Percentiles rank a stretch among this genome's conserved stretches.
These are phyloP conservation scores for Boletellus ananiceps DNA, from an alignment of 768 basidiomycete species.

Conservation along the genomic window DNA sequence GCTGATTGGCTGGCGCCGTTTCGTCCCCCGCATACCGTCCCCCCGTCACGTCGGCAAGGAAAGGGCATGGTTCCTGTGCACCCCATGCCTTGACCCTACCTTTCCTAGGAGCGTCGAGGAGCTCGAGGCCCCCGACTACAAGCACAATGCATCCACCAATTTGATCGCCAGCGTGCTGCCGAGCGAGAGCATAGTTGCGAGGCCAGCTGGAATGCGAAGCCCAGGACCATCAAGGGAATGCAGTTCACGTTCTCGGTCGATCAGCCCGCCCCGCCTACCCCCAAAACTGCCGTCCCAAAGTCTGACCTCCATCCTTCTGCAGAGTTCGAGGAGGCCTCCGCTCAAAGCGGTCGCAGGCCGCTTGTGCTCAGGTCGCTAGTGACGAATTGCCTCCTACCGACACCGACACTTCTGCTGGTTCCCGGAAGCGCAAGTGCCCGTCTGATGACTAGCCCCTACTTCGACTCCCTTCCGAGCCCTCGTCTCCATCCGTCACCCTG, in stretches of 20 bases:
- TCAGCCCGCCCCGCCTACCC: too few species aligned
- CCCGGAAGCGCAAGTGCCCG: conserved; percentile 27
- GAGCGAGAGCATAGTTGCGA: conserved; percentile 81
- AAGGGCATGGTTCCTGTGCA: too few species aligned
- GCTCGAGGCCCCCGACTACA: conserved; percentile 79
- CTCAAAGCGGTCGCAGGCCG: conserved; percentile 38
- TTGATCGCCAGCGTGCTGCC: conserved; percentile 75
- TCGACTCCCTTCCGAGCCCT: conserved; percentile 67
- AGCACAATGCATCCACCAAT: conserved; percentile 72
- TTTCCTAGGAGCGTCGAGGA: conserved; percentile 72
- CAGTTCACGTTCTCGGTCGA: conserved; percentile 88
- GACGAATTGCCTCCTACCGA: conserved; percentile 16
- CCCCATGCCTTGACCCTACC: conserved; percentile 15
- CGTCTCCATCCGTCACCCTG: too few species aligned
- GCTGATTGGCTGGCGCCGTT: too few species aligned
- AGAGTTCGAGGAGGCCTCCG: conserved; percentile 53
- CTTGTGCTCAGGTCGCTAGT: conserved; percentile 35
- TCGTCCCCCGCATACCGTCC: too few species aligned
- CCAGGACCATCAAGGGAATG: conserved; percentile 80
- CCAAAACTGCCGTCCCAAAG: conserved; percentile 48
- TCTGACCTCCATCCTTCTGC: conserved; percentile 62
- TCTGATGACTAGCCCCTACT: conserved; percentile 38
- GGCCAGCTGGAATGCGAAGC: conserved; percentile 54
- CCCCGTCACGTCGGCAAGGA: conserved; percentile 95
- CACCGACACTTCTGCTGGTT: conserved; percentile 24